A percentile compares a stretch with the other conserved stretches of the same genome.
Evolutionary conservation across 129 eudicot species (phyloP).

Genomic region (Silybum marianum): DNA sequence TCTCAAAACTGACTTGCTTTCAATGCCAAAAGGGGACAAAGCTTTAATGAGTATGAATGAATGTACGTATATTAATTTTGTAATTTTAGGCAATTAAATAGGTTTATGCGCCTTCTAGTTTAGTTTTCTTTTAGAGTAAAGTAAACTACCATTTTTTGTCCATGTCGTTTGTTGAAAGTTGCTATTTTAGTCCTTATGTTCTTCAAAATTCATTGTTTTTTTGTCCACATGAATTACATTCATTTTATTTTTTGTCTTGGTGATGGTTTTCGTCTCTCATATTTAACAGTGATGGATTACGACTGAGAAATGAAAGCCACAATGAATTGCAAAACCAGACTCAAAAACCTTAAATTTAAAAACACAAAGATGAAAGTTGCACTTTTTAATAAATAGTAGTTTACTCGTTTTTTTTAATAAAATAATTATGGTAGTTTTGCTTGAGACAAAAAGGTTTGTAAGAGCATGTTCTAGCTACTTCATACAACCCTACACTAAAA

Average conservation of each 20-base stretch:
- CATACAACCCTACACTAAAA: not conserved
- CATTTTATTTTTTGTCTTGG: not conserved
- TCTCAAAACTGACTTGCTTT: slow-evolving; percentile 15
- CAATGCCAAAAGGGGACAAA: not conserved
- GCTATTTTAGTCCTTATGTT: not conserved
- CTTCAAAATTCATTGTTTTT: not conserved
- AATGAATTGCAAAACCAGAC: not conserved
- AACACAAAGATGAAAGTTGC: not conserved
- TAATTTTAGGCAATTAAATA: not conserved
- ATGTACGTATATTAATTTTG: not conserved
- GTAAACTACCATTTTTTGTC: not conserved
- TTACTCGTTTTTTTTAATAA: too few species aligned
- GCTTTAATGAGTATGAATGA: not conserved
- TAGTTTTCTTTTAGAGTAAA: too few species aligned
- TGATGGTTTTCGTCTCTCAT: too few species aligned
- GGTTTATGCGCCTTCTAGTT: not conserved
- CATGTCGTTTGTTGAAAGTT: not conserved
- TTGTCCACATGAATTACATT: not conserved
- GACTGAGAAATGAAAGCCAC: too few species aligned
- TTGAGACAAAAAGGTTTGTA: not conserved
- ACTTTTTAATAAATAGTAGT: not conserved
- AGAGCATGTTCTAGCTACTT: not conserved
- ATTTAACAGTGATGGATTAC: too few species aligned
- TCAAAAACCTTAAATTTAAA: not conserved
- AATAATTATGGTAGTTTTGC: not conserved